Evolutionary conservation across 1,139 yeast species (phyloP).

Genomic region (Blastobotrys raffinosifermentans): DNA sequence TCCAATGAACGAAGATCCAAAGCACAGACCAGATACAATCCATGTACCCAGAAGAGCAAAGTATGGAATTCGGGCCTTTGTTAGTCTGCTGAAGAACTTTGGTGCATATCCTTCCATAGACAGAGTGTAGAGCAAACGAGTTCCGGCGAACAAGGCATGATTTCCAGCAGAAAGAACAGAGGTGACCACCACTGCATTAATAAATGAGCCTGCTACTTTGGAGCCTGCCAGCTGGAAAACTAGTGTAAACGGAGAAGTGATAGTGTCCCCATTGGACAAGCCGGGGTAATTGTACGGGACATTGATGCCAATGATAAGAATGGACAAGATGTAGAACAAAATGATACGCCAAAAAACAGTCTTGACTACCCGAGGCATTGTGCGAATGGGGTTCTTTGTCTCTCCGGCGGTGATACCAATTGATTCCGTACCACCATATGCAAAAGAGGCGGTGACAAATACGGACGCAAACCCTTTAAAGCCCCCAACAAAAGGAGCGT

Average conservation of each 20-base stretch:
- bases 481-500: slow-evolving; percentile 54
- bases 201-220: slow-evolving; percentile 43
- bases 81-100: slow-evolving; percentile 38
- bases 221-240: slow-evolving; percentile 51
- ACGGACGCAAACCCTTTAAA: slow-evolving; percentile 46
- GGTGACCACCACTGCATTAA: slow-evolving; percentile 47
- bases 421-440: slow-evolving; percentile 64
- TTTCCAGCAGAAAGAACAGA: slow-evolving; percentile 49
- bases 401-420: slow-evolving; percentile 65
- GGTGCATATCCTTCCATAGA: slow-evolving; percentile 49
- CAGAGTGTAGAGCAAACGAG: slow-evolving; percentile 43
- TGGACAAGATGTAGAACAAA: slow-evolving; percentile 41
- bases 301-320: slow-evolving; percentile 43
- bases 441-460: slow-evolving; percentile 57
- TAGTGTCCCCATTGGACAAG: slow-evolving; percentile 37
- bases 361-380: slow-evolving; percentile 52
- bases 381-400: slow-evolving; percentile 50
- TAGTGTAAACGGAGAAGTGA: slow-evolving; percentile 62
- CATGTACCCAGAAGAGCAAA: slow-evolving; percentile 38
- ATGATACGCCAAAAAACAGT: slow-evolving; percentile 53
- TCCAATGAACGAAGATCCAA: slow-evolving; percentile 48
- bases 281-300: slow-evolving; percentile 43
- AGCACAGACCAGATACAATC: slow-evolving; percentile 55
- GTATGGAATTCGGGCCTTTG: slow-evolving; percentile 46
- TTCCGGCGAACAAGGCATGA: slow-evolving; percentile 47